Evolutionary conservation across 106 monocot genomes (phyloP).

Genomic region (Amphibolis antarctica): DNA sequence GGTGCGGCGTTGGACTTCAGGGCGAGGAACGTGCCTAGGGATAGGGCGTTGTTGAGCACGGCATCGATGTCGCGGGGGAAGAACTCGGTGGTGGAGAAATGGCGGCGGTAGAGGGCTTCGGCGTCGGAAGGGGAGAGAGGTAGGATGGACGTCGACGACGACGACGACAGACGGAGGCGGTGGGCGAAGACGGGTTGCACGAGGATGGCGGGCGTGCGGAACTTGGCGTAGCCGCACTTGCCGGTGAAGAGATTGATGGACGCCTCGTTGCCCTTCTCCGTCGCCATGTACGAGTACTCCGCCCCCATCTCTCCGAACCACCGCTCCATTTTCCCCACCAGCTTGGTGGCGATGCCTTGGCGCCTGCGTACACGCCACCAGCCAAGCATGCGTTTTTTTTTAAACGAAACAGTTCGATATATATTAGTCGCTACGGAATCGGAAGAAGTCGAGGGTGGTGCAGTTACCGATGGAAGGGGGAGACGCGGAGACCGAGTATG

Average conservation of each 20-base stretch:
- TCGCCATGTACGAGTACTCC: slow-evolving; percentile 85
- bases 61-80: slow-evolving; percentile 71
- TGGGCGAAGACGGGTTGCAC: slow-evolving; percentile 68
- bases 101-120: slow-evolving; percentile 36
- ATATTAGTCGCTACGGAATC: no score
- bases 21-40: slow-evolving; percentile 56
- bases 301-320: slow-evolving; percentile 52
- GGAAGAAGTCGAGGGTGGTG: no score
- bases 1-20: slow-evolving; percentile 3
- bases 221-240: slow-evolving; percentile 58
- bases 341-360: slow-evolving; percentile 39
- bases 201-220: slow-evolving; percentile 56
- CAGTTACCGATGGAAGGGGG: slow-evolving; percentile 54
- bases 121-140: slow-evolving; percentile 29
- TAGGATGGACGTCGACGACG: slow-evolving; percentile 14
- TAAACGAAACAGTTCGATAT: no score
- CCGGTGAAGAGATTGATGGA: slow-evolving; percentile 49
- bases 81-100: slow-evolving; percentile 58
- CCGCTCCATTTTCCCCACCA: slow-evolving; percentile 42
- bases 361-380: no score
- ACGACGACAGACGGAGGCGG: slow-evolving; percentile 13
- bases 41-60: slow-evolving; percentile 39
- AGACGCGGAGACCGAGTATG: slow-evolving; percentile 95
- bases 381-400: no score
- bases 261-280: slow-evolving; percentile 55